These are phyloP conservation scores for Casaregolazyma lundiana DNA, from an alignment of 1,139 yeast species.

Conservation along the genomic window DNA sequence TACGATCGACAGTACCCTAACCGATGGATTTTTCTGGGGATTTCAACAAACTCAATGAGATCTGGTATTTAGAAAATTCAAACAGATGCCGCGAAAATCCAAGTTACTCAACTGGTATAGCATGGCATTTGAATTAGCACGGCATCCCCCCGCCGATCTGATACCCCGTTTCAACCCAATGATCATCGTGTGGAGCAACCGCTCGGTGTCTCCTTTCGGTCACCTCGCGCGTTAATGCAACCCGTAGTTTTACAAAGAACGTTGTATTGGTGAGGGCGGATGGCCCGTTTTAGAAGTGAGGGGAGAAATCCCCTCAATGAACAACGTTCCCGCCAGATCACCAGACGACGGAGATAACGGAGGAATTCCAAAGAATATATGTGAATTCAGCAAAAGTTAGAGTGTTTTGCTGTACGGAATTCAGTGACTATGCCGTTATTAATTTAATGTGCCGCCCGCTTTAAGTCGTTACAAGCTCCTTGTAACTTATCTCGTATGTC, in stretches of 20 bases:
- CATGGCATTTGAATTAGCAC: no score
- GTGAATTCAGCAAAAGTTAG: background rate
- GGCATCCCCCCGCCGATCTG: no score
- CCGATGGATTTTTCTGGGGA: background rate
- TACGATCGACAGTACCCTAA: background rate
- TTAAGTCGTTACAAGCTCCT: no score
- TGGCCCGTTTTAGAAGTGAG: background rate
- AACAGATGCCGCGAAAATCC: background rate
- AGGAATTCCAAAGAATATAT: no score
- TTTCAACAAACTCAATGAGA: background rate
- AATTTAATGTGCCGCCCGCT: no score
- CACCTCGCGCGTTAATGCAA: background rate
- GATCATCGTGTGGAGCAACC: slow-evolving; percentile 1
- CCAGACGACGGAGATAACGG: background rate
- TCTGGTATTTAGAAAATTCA: background rate
- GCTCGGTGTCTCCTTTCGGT: no score
- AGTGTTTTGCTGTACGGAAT: background rate
- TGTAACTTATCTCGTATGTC: background rate
- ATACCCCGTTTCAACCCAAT: no score
- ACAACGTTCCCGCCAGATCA: no score
- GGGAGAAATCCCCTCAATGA: background rate
- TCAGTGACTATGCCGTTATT: no score
- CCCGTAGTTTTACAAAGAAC: background rate
- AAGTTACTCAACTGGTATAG: no score
- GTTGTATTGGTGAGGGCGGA: background rate